Evolutionary conservation across 2,329 filamentous ascomycete species (phyloP).

Genomic region (Diplodia mutila): DNA sequence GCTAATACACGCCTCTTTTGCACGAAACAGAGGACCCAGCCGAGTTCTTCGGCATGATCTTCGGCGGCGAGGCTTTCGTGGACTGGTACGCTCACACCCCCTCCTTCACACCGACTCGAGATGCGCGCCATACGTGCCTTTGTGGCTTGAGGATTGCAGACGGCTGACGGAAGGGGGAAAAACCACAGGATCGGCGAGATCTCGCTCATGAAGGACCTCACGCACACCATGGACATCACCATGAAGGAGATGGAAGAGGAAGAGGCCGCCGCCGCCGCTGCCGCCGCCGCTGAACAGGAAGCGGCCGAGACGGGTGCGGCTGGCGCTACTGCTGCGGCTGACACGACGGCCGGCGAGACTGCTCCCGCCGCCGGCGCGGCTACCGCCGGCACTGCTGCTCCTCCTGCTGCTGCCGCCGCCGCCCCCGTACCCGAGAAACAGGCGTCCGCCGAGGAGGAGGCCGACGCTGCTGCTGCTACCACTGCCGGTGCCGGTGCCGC

Average conservation of each 20-base stretch:
- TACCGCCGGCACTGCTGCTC: background rate
- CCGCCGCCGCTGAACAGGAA: constrained; percentile 55
- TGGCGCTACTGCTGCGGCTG: constrained; percentile 26
- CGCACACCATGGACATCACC: constrained; percentile 97
- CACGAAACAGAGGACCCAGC: constrained; percentile 73
- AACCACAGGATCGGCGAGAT: constrained; percentile 82
- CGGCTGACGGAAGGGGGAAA: constrained; percentile 19
- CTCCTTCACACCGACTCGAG: too few species aligned
- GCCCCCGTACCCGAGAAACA: constrained; percentile 37
- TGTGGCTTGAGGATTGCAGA: background rate
- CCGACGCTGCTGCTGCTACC: constrained; percentile 20
- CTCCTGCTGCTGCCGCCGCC: constrained; percentile 46
- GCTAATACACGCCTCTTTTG: background rate
- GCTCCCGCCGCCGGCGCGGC: constrained; percentile 49
- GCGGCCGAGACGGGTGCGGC: constrained; percentile 32
- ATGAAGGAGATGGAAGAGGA: constrained; percentile 79
- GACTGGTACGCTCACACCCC: constrained; percentile 65
- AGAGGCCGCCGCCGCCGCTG: constrained; percentile 58
- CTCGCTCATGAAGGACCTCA: constrained; percentile 96
- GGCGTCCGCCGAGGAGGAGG: constrained; percentile 34
- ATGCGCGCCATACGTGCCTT: background rate
- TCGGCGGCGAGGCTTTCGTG: constrained; percentile 91
- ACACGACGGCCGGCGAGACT: constrained; percentile 38
- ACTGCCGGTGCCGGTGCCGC: constrained; percentile 41
- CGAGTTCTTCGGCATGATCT: constrained; percentile 98